These are phyloP conservation scores for Cercospora beticola DNA, from an alignment of 2,329 filamentous ascomycete species.

Conservation along the genomic window DNA sequence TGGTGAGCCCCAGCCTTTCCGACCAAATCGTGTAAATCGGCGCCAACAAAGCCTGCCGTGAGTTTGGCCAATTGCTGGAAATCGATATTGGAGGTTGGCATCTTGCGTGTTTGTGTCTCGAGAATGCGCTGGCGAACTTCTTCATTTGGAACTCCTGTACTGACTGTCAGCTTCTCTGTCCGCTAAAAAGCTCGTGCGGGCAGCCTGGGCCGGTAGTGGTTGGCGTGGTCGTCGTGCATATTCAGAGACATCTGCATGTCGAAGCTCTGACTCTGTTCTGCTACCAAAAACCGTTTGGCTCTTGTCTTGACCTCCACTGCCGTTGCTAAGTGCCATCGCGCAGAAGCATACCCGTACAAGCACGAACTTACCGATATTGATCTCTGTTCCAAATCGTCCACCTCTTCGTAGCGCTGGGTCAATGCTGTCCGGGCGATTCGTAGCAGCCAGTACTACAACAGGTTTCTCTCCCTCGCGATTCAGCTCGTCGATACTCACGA, in stretches of 20 bases:
- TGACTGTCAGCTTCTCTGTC: background rate
- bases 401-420: slow-evolving; percentile 73
- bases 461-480: slow-evolving; percentile 66
- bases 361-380: slow-evolving; percentile 66
- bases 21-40: slow-evolving; percentile 74
- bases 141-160: slow-evolving; percentile 68
- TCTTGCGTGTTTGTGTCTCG: slow-evolving; percentile 66
- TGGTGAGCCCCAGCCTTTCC: slow-evolving; percentile 64
- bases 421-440: slow-evolving; percentile 81
- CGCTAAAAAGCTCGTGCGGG: background rate
- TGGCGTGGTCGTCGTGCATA: background rate
- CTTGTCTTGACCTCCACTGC: background rate
- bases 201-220: background rate
- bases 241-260: background rate
- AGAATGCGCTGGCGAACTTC: slow-evolving; percentile 75
- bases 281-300: background rate
- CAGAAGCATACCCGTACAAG: background rate
- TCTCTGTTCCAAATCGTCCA: slow-evolving; percentile 77
- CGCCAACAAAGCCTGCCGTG: slow-evolving; percentile 90
- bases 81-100: slow-evolving; percentile 67
- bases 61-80: slow-evolving; percentile 72
- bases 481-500: slow-evolving; percentile 81
- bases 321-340: background rate
- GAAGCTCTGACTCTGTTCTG: background rate
- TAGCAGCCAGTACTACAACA: slow-evolving; percentile 87